phyloP scores from a whole-genome alignment of 768 basidiomycete species.

The Pleurotus djamor region DNA sequence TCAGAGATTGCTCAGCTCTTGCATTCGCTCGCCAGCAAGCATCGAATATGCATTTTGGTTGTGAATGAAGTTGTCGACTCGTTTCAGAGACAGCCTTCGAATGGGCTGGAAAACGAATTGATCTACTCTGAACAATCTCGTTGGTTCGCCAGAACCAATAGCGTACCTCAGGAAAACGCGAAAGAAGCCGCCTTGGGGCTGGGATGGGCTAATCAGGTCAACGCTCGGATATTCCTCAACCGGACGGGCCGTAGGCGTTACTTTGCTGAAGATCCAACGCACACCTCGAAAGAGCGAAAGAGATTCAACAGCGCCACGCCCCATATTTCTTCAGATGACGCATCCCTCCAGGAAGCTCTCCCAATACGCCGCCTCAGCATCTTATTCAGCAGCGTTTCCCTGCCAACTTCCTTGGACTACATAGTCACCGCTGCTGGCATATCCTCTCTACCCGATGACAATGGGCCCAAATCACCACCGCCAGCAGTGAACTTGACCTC shows the following conservation, averaged over 20 bases:
- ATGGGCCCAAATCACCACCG: neutral
- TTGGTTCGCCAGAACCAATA: slow-evolving; percentile 72
- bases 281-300: slow-evolving; percentile 21
- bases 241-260: slow-evolving; percentile 71
- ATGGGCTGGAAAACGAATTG: slow-evolving; percentile 32
- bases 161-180: slow-evolving; percentile 49
- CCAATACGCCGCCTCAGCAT: slow-evolving; percentile 73
- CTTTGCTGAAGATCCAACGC: slow-evolving; percentile 32
- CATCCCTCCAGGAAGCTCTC: slow-evolving; percentile 37
- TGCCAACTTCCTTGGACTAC: slow-evolving; percentile 69
- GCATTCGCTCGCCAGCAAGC: slow-evolving; percentile 63
- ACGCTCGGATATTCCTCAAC: slow-evolving; percentile 78
- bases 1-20: slow-evolving; percentile 65
- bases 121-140: slow-evolving; percentile 71
- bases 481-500: neutral
- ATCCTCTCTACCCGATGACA: slow-evolving; percentile 20
- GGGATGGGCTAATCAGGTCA: slow-evolving; percentile 93
- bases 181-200: slow-evolving; percentile 88
- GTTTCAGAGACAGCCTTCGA: slow-evolving; percentile 40
- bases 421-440: slow-evolving; percentile 67
- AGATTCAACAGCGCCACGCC: neutral
- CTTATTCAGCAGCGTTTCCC: slow-evolving; percentile 68
- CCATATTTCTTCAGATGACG: neutral
- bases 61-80: slow-evolving; percentile 89
- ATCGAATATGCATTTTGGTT: slow-evolving; percentile 74